Percentiles rank a stretch among this genome's conserved stretches.
Evolutionary conservation across 2,329 filamentous ascomycete genomes (phyloP).

Genomic region (Diatrype stigma): DNA sequence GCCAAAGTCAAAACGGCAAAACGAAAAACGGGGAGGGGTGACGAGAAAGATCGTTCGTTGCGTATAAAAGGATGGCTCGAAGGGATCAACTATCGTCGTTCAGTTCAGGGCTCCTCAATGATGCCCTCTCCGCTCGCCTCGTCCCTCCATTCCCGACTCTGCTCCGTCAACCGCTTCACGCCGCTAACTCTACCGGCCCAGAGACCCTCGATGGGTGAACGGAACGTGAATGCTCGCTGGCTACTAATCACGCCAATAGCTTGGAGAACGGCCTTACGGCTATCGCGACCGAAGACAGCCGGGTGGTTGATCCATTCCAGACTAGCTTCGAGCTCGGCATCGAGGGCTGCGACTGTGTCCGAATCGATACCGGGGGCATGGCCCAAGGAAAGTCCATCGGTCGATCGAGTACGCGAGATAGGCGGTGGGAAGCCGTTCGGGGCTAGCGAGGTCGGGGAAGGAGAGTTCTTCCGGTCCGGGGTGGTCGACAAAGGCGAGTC

Average conservation of each 20-base stretch:
- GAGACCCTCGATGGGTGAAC: conserved; percentile 80
- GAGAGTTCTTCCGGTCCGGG: conserved; percentile 52
- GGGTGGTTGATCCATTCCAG: conserved; percentile 98
- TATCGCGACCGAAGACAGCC: conserved; percentile 89
- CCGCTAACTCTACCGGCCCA: conserved; percentile 83
- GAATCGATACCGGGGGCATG: conserved; percentile 71
- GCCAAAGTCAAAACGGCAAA: not conserved
- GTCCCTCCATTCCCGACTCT: conserved; percentile 88
- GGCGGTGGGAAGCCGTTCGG: conserved; percentile 34
- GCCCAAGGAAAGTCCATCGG: conserved; percentile 54
- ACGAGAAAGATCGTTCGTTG: not conserved
- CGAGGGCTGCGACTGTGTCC: conserved; percentile 77
- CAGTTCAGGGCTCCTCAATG: conserved; percentile 53
- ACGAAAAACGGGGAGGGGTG: conserved; percentile 3
- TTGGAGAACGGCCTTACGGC: conserved; percentile 90
- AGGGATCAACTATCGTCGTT: too few relatives aligned
- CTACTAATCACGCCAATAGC: conserved; percentile 95
- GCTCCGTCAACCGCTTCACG: conserved; percentile 75
- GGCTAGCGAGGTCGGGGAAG: conserved; percentile 46
- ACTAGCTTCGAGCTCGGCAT: conserved; percentile 83
- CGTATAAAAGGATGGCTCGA: too few relatives aligned
- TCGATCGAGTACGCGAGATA: conserved; percentile 50
- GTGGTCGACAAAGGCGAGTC: conserved; percentile 29
- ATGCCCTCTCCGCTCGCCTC: conserved; percentile 71
- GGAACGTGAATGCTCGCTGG: conserved; percentile 89